Evolutionary conservation across 1,284 basidiomycete species (phyloP), one percentile per base, ranked within the genome.

Genomic region (Tilletia horrida): DNA sequence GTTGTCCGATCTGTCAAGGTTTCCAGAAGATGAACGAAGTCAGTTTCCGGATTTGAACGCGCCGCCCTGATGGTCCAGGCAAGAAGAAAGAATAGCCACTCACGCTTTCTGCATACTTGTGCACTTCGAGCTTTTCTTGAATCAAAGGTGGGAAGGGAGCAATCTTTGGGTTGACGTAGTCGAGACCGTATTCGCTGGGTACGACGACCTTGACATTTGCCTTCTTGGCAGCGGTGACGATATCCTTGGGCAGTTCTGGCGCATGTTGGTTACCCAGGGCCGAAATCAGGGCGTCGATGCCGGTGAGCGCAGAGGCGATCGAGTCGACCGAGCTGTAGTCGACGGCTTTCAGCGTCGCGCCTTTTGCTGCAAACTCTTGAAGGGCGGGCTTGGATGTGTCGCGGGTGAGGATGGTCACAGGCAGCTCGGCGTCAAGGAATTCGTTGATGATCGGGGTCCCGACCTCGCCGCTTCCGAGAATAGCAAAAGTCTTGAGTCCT

Each of bases 151-250:
- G 55, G 29, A 59, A 40, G 27, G 55, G 55, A 3, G 55, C 55
- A 7, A n/a, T 40, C 3, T 27, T 25, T 3, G 55, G 55, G 16
- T 59, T 31, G 55, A 14, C 31, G 27, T 59, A 59, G n/a, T 40
- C 35, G 44, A 50, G n/a, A 11, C 18, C 45, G 21, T 18, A 64
- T 42, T 80, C 79, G 8, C 82, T 83, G 2, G 84, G 84, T 8
- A 85, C 76, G 64, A 84, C 84, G 52, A 83, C 62, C 66, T 81
- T 78, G 23, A 84, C 83, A 11, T 80, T 81, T 0, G 83, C 83
- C 35, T 72, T 74, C 71, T 83, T 84, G 29, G 67, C 69, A 7
- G 72, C 72, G 50, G 80, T 73, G 2, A 82, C 83, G 31, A 85
- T 73, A 1, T 70, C 66, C n/a, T 66, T 65, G 67, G 85, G 84